Conservation (phyloP, 2,329 filamentous ascomycete genomes). For the Claviceps sp. region DNA sequence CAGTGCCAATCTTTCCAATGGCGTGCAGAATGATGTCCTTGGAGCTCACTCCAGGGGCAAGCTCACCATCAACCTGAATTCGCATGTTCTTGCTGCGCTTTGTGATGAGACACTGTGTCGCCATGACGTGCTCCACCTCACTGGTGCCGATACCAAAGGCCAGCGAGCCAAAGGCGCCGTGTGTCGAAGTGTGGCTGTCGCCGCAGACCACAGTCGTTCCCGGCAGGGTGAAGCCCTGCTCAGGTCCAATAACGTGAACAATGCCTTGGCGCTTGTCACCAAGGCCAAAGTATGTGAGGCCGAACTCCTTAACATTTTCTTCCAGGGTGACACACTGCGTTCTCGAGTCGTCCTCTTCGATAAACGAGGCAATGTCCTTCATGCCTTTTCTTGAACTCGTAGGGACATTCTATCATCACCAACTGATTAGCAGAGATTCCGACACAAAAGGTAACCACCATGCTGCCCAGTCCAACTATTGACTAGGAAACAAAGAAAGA, state of each 20-base stretch:
- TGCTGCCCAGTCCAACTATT: no score
- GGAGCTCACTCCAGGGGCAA: constrained; percentile 82
- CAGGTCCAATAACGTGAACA: constrained; percentile 94
- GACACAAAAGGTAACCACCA: no score
- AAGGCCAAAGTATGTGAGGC: constrained; percentile 92
- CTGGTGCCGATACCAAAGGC: constrained; percentile 97
- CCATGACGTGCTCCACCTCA: constrained; percentile 96
- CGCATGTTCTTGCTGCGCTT: constrained; percentile 98
- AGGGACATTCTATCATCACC: constrained; percentile 62
- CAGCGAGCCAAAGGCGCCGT: constrained; percentile 88
- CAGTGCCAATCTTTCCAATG: constrained; percentile 88
- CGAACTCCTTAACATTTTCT: constrained; percentile 93
- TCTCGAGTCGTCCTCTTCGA: constrained; percentile 86
- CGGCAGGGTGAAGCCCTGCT: constrained; percentile 96
- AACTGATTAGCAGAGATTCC: constrained; percentile 5
- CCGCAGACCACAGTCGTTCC: constrained; percentile 95
- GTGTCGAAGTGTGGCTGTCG: constrained; percentile 95
- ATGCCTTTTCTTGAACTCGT: constrained; percentile 82
- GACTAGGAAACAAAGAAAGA: neutral
- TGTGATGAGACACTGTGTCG: constrained; percentile 89
- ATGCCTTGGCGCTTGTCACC: constrained; percentile 96
- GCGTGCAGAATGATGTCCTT: constrained; percentile 91
- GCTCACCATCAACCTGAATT: constrained; percentile 83
- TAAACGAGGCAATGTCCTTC: constrained; percentile 87
- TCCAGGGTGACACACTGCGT: constrained; percentile 92